Base-by-base conservation (phyloP, 352 stramenopile genomes). In the Chrysophaeum taylorii region DNA sequence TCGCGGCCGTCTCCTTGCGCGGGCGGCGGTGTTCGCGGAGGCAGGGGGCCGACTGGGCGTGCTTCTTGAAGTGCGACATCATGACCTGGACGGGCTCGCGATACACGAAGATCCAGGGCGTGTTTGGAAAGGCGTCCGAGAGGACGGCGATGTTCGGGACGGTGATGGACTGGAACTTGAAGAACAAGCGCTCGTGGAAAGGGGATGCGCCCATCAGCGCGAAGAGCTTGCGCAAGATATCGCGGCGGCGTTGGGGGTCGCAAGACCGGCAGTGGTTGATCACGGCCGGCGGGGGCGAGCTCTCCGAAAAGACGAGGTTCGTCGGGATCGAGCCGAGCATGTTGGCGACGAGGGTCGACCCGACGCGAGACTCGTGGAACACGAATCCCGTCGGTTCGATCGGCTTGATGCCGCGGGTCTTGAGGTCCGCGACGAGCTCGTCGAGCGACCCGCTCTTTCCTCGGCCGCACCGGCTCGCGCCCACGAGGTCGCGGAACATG, bases 301-400 rank as follows among this genome's bases (percentile, higher is more conserved):
- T 77, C 72, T 83, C 78, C 9, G 72, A 76, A 54, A 79, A 83
- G 25, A 83, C 77, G 2, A 81, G 42, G 38, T 73, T 76, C 14
- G 42, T 73, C 29, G 75, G 76, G 43, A 79, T 68, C 45, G 68
- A 68, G 15, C 79, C 79, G 15, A 93, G 75, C 63, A 86, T 75
- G 77, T 94, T 94, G 15, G 86, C 83, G 5, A 89, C 77, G 7
- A 93, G 78, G 0, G 88, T 94, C 12, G 77, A 88, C 42, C 88
- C 88, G 69, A 87, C 88, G 68, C 88, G 80, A 35, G 76, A 84
- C 80, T 93, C 85, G 73, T 94, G 88, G 79, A 93, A 92, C n/a
- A 93, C 81, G 68, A 94, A 87, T 0, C 80, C 87, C 27, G 72
- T 73, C 42, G 80, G 80, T 31, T 68, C 36, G 18, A 83, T 25